A percentile compares a stretch with the other conserved stretches of the same genome.
These are phyloP conservation scores for Xylaria sp. DNA, from an alignment of 2,329 filamentous ascomycete species.

Conservation along the genomic window DNA sequence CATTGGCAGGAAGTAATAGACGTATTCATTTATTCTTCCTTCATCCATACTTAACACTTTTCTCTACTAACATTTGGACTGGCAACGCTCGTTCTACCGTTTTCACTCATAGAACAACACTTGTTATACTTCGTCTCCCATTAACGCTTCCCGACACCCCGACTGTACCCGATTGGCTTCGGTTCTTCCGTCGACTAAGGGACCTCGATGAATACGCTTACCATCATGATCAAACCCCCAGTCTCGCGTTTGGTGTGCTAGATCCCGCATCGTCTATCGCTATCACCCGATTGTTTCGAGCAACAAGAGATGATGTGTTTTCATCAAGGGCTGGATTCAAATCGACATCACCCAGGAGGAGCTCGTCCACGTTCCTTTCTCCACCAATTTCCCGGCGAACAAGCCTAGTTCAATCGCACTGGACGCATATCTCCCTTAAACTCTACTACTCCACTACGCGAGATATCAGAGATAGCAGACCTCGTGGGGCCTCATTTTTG, in stretches of 20 bases:
- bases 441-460: not conserved
- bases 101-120: slow-evolving; percentile 14
- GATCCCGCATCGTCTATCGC: not conserved
- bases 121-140: slow-evolving; percentile 15
- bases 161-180: slow-evolving; percentile 23
- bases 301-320: slow-evolving; percentile 27
- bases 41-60: not conserved
- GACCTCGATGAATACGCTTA: slow-evolving; percentile 7
- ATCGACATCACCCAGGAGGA: slow-evolving; percentile 21
- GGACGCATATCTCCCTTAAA: not conserved
- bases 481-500: slow-evolving; percentile 12
- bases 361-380: slow-evolving; percentile 5
- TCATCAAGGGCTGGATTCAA: slow-evolving; percentile 21
- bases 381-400: slow-evolving; percentile 11
- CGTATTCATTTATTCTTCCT: slow-evolving; percentile 7
- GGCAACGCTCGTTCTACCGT: slow-evolving; percentile 1
- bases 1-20: not conserved
- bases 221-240: slow-evolving; percentile 13
- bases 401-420: slow-evolving; percentile 1
- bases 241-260: slow-evolving; percentile 17
- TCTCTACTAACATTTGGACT: not conserved
- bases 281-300: slow-evolving; percentile 12
- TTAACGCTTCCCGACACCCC: slow-evolving; percentile 20
- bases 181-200: not conserved
- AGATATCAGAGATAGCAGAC: not conserved